Conservation (phyloP, 1,284 basidiomycete species). For the Ceratorhiza oryzae-sativae region DNA sequence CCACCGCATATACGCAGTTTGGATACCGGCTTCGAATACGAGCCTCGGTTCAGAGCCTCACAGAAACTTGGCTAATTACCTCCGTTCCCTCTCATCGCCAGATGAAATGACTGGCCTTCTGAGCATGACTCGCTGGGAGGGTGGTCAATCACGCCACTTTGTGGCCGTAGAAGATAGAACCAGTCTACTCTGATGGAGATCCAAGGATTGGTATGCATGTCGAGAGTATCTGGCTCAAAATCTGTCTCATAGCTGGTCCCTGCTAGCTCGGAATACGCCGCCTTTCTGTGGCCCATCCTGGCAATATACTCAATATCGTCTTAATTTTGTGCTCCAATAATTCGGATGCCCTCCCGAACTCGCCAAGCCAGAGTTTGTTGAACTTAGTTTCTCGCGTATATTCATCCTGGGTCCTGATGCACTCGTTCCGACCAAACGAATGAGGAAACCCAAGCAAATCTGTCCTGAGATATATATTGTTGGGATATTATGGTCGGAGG, state of each 20-base stretch:
- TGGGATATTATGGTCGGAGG: constrained; percentile 12
- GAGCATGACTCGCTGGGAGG: constrained; percentile 10
- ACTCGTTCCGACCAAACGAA: constrained; percentile 13
- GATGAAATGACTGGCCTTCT: constrained; percentile 17
- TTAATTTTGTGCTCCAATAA: constrained; percentile 4
- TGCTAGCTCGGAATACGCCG: constrained; percentile 15
- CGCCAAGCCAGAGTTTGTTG: neutral
- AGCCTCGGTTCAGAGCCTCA: constrained; percentile 6
- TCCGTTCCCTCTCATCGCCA: constrained; percentile 15
- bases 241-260: too few species aligned
- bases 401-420: constrained; percentile 17
- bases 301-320: neutral
- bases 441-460: neutral
- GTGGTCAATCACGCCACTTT: constrained; percentile 22
- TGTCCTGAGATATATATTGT: neutral
- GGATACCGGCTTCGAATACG: constrained; percentile 24
- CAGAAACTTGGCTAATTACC: neutral
- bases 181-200: neutral
- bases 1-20: neutral
- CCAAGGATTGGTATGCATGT: constrained; percentile 15
- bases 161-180: constrained; percentile 20
- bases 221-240: too few species aligned
- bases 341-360: neutral
- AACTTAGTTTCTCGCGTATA: neutral
- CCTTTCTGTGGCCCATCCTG: neutral